phyloP scores from a whole-genome alignment of 345 rosid genomes.

The Brassica rapa region DNA sequence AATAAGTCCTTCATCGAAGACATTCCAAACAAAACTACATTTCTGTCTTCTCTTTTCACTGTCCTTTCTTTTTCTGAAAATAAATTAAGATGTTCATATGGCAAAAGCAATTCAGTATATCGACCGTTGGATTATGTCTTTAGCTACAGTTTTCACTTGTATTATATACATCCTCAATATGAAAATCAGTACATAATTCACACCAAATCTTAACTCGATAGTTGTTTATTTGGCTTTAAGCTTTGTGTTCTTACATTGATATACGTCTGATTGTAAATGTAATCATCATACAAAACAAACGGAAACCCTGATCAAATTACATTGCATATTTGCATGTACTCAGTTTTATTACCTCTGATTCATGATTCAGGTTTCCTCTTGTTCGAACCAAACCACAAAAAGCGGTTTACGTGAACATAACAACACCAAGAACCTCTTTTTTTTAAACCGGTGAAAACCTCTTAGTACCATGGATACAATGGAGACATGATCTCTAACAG shows the following conservation, averaged over 20 bases:
- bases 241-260: background rate
- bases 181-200: background rate
- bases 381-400: slow-evolving; percentile 49
- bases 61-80: slow-evolving; percentile 18
- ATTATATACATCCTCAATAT: background rate
- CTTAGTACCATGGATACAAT: slow-evolving; percentile 63
- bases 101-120: slow-evolving; percentile 18
- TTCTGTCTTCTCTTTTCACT: slow-evolving; percentile 38
- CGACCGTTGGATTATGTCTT: slow-evolving; percentile 28
- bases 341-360: background rate
- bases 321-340: background rate
- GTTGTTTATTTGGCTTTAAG: background rate
- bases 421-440: background rate
- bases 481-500: slow-evolving; percentile 69
- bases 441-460: slow-evolving; percentile 10
- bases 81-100: background rate
- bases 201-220: slow-evolving; percentile 10
- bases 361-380: slow-evolving; percentile 1
- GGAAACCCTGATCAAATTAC: background rate
- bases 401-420: background rate
- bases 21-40: slow-evolving; percentile 32
- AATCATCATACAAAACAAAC: background rate
- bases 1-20: slow-evolving; percentile 30
- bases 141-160: background rate
- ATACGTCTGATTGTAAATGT: background rate